Base-by-base conservation (phyloP, 345 rosid species). In the Angophora floribunda region DNA sequence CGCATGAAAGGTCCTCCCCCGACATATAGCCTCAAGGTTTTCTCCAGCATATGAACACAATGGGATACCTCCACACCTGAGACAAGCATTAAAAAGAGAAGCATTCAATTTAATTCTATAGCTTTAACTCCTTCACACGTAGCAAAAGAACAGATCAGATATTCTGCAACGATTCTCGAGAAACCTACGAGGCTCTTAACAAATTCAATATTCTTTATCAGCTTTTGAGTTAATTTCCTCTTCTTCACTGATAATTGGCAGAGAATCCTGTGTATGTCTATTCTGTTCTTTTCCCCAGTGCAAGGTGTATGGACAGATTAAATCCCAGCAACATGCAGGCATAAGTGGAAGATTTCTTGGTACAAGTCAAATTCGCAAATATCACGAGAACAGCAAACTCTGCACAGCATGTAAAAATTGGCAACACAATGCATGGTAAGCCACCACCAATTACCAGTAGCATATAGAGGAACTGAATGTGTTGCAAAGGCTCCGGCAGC, bases 31-130 rank as follows among this genome's bases (percentile, higher is more conserved):
- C 93, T 97, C 99, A n/a, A 97, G 95, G 92, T 96, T 98, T 93
- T 98, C 99, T 84, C 99, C 99, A 1, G 95, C 94, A 45, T 95
- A 98, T 21, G 99, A 96, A 92, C 98, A 96, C 85, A 95, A 95
- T 1, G 99, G 99, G 99, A 96, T 52, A 97, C 99, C 92, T 97
- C 99, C 91, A 98, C 99, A 85, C 99, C 99, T 98, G 93, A 65
- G 52, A 21, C 67, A 53, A 87, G 79, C 88, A 30, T 13, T 86
- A 17, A 51, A 87, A 10, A 5, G 79, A 79, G 84, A 57, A 65
- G 26, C 22, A 61, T 86, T 22, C 44, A 22, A 86, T 86, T 41
- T 55, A 44, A 36, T 36, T 36, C 41, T 67, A 75, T 9, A 41
- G 84, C 14, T 36, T 36, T 41, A 19, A 75, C 15, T 41, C 14